Base-by-base conservation (phyloP, 495 filamentous ascomycete species). In the Niebla homalea region DNA sequence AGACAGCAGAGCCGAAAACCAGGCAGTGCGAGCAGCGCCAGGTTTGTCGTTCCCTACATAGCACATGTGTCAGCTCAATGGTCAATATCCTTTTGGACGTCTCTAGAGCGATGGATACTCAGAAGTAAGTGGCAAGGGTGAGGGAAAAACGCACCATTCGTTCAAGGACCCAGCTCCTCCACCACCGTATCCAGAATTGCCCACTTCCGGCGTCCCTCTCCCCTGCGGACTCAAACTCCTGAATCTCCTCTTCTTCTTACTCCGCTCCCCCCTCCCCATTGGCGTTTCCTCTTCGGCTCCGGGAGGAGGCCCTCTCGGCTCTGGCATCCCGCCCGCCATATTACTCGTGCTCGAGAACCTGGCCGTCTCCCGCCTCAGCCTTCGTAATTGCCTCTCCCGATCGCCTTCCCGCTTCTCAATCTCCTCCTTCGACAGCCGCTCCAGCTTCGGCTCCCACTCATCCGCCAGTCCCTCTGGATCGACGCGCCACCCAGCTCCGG, bases 321-420 rank as follows among this genome's bases (percentile, higher is more conserved):
- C 42, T 75, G 72, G 37, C 78, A 81, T 41, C 71, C 64, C 56
- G 72, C 77, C n/a, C 75, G 81, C 69, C 79, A 87, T 85, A 43
- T 85, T 84, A 0, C 86, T 75, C 37, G 81, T 89, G 40, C 82
- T 88, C 36, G 86, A 90, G 59, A 97, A 93, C 25, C 90, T 71
- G 1, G 92, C 92, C 10, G 90, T 96, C 64, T 99, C 92, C 58
- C 92, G 73, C 43, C 92, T 76, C 39, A 96, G 63, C 42, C 93
- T 75, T 25, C 92, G 69, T 32, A 95, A 83, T 67, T 97, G 88
- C 25, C 92, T 68, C 63, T 97, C 92, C 21, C 93, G 78, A 61
- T 97, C 93, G 46, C 87, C 88, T 64, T 99, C 92, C 25, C 93
- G 78, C 66, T 94, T 93, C 66, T 99, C 93, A 43, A 99, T 97